Conservation (phyloP, 805 yeast genomes). For the Wickerhamomyces ciferrii region DNA sequence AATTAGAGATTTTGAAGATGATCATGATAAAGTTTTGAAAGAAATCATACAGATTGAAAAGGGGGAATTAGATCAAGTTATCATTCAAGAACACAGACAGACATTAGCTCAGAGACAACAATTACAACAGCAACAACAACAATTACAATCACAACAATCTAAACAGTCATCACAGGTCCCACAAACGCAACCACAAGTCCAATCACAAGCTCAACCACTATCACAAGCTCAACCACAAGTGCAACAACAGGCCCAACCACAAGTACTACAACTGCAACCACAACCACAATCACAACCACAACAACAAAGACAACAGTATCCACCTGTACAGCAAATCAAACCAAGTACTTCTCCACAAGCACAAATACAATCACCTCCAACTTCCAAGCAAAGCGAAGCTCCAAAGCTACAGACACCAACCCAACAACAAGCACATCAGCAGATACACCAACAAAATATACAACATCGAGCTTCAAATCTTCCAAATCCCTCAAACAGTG, state of each 20-base stretch:
- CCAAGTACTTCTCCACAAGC: too few relatives aligned
- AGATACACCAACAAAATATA: too few relatives aligned
- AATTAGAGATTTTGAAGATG: constrained; percentile 11
- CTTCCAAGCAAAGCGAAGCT: too few relatives aligned
- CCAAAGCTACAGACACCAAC: too few relatives aligned
- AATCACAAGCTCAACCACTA: not conserved
- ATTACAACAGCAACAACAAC: constrained; percentile 5
- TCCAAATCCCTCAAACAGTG: too few relatives aligned
- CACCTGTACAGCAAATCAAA: too few relatives aligned
- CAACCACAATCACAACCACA: constrained; percentile 10
- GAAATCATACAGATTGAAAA: constrained; percentile 14
- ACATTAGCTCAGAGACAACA: not conserved
- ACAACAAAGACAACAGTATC: not conserved
- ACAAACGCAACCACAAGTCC: constrained; percentile 12
- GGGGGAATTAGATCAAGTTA: constrained; percentile 14
- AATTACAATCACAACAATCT: not conserved
- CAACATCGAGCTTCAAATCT: too few relatives aligned
- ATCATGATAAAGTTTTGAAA: constrained; percentile 5
- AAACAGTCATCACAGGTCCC: too few relatives aligned
- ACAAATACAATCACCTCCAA: too few relatives aligned
- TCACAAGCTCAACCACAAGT: not conserved
- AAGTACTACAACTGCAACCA: not conserved
- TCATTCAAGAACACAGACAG: constrained; percentile 10
- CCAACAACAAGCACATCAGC: too few relatives aligned
- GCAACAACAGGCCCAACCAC: not conserved